A percentile compares a stretch with the other conserved stretches of the same genome.
These are phyloP conservation scores for Wickerhamiella brachini DNA, from an alignment of 805 yeast species.

Conservation along the genomic window DNA sequence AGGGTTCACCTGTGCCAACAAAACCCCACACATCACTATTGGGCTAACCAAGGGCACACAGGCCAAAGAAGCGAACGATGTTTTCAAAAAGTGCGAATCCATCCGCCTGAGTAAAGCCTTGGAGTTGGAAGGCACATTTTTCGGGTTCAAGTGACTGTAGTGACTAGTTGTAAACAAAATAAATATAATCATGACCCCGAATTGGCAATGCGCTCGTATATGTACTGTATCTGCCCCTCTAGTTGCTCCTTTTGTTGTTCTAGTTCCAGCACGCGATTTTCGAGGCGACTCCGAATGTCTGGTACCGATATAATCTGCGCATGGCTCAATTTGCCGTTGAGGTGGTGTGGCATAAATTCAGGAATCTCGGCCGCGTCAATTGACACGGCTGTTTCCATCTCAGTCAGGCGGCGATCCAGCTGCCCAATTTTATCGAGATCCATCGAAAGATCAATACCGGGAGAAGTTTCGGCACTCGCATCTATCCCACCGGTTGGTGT, in stretches of 20 bases:
- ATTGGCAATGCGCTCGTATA: background rate
- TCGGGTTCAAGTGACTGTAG: background rate
- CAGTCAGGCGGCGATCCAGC: background rate
- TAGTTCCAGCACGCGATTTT: background rate
- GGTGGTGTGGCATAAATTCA: background rate
- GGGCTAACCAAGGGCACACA: constrained; percentile 21
- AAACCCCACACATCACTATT: constrained; percentile 56
- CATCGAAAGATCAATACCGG: too few relatives aligned
- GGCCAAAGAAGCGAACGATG: constrained; percentile 1
- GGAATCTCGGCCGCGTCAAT: background rate
- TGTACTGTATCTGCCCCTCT: background rate
- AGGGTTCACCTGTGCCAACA: constrained; percentile 26
- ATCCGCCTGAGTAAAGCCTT: background rate
- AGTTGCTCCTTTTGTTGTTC: background rate
- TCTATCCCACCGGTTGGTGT: too few relatives aligned
- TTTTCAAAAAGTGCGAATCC: background rate
- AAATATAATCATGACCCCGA: background rate
- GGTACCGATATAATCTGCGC: too few relatives aligned
- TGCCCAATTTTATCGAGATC: too few relatives aligned
- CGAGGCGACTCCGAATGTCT: background rate
- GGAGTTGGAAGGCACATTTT: background rate
- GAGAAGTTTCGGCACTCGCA: too few relatives aligned
- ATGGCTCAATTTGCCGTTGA: too few relatives aligned
- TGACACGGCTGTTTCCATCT: background rate
- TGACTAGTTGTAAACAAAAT: background rate